phyloP scores from a whole-genome alignment of 2,329 filamentous ascomycete species.

The Monosporascus ibericus region DNA sequence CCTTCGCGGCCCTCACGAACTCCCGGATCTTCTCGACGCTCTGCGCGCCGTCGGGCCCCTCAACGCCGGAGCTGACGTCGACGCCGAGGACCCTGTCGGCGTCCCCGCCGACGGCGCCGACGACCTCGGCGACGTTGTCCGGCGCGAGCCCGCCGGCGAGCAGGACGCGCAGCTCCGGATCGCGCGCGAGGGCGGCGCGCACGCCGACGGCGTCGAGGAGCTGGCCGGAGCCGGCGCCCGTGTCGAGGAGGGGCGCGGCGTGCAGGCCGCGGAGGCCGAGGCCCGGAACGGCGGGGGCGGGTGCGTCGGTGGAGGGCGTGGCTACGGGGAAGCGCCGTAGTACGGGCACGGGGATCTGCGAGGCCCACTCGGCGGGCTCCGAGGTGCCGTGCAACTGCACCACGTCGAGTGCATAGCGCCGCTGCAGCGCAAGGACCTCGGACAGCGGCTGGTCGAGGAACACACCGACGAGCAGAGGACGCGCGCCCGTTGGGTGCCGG shows the following conservation, averaged over 20 bases:
- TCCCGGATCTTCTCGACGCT: conserved; percentile 71
- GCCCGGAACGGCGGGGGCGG: conserved; percentile 63
- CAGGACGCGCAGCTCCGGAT: conserved; percentile 67
- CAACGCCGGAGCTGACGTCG: conserved; percentile 92
- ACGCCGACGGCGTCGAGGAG: conserved; percentile 68
- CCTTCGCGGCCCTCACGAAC: conserved; percentile 73
- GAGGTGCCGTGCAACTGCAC: conserved; percentile 82
- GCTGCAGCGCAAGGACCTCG: conserved; percentile 74
- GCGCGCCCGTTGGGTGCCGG: conserved; percentile 33
- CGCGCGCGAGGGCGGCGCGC: conserved; percentile 56
- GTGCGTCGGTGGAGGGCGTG: too few species aligned
- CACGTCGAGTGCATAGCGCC: conserved; percentile 71
- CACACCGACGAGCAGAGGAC: conserved; percentile 82
- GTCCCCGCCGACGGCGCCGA: conserved; percentile 57
- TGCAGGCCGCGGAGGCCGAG: conserved; percentile 75
- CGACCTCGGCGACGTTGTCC: conserved; percentile 65
- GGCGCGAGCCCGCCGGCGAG: conserved; percentile 81
- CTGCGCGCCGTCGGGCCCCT: conserved; percentile 73
- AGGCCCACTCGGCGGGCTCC: conserved; percentile 89
- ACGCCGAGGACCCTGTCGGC: conserved; percentile 67
- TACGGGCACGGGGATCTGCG: conserved; percentile 84
- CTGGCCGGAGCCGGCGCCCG: conserved; percentile 74
- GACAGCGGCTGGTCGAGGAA: conserved; percentile 86
- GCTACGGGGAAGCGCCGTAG: conserved; percentile 62
- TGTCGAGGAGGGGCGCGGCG: conserved; percentile 76